A percentile compares a stretch with the other conserved stretches of the same genome.
Evolutionary conservation across 257 asterid species (phyloP).

Genomic region (Verbascum thapsus): DNA sequence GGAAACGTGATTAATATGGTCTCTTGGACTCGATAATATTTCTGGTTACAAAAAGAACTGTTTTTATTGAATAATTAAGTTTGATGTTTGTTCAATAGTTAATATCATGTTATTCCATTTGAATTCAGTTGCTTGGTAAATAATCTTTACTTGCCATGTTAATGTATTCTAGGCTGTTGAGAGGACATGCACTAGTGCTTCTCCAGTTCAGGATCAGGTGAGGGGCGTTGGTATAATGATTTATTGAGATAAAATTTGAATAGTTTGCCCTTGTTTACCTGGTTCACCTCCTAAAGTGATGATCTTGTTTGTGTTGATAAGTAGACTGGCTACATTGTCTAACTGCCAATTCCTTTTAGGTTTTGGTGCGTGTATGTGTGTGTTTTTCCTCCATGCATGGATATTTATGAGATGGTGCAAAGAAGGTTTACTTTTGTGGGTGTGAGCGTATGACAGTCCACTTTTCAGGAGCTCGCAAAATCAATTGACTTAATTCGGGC

Average conservation of each 20-base stretch:
- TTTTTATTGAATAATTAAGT: not conserved
- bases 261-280: constrained; percentile 12
- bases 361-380: too few species aligned
- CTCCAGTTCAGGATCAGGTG: constrained; percentile 37
- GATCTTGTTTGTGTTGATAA: not conserved
- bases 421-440: not conserved
- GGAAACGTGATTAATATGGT: constrained; percentile 11
- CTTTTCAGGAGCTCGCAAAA: not conserved
- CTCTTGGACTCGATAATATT: constrained; percentile 10
- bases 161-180: constrained; percentile 32
- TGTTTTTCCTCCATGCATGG: constrained; percentile 6
- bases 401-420: not conserved
- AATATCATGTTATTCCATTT: not conserved
- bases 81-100: not conserved
- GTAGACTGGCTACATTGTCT: constrained; percentile 1
- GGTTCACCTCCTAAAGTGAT: constrained; percentile 5
- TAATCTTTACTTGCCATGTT: constrained; percentile 13
- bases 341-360: constrained; percentile 1
- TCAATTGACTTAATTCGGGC: not conserved
- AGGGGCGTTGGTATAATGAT: constrained; percentile 33
- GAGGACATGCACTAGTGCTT: constrained; percentile 35
- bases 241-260: constrained; percentile 17
- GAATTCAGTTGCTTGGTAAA: constrained; percentile 16
- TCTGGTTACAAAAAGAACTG: not conserved
- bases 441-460: not conserved